A percentile compares a stretch with the other conserved stretches of the same genome.
These are phyloP conservation scores for Elsinoe fawcettii DNA, from an alignment of 2,329 filamentous ascomycete species.

Conservation along the genomic window DNA sequence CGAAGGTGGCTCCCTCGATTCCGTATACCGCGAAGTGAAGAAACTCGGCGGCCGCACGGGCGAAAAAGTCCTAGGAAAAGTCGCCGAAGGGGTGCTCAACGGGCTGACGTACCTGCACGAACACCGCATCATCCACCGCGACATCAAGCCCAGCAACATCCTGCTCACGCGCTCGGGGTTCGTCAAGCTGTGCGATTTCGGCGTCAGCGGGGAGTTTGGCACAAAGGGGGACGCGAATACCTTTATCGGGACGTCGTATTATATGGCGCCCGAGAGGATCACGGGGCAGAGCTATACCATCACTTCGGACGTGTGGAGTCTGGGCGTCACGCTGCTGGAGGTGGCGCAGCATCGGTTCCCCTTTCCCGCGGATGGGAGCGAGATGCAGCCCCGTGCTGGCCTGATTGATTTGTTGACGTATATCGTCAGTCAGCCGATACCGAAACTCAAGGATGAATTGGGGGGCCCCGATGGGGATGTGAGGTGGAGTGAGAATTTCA, in stretches of 20 bases:
- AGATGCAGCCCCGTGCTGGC: constrained; percentile 87
- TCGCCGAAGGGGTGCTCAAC: constrained; percentile 88
- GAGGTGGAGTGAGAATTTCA: constrained; percentile 94
- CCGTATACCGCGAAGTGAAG: constrained; percentile 95
- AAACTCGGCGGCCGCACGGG: constrained; percentile 88
- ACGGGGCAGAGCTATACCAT: constrained; percentile 98
- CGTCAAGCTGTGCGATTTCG: constrained; percentile 97
- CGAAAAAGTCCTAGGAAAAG: constrained; percentile 94
- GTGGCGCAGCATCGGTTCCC: constrained; percentile 98
- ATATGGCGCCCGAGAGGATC: constrained; percentile 95
- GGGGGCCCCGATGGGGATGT: constrained; percentile 54
- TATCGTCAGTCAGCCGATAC: constrained; percentile 91
- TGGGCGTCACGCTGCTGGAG: constrained; percentile 93
- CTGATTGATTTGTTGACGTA: constrained; percentile 94
- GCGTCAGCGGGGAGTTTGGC: constrained; percentile 93
- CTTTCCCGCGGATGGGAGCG: constrained; percentile 91
- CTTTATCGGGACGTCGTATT: constrained; percentile 97
- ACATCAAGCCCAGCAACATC: constrained; percentile 98
- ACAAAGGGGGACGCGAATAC: constrained; percentile 98
- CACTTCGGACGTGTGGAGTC: constrained; percentile 96
- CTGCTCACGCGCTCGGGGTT: constrained; percentile 84
- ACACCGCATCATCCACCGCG: constrained; percentile 95
- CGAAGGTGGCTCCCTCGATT: constrained; percentile 90
- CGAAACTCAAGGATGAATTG: constrained; percentile 90
- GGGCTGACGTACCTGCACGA: constrained; percentile 92